Evolutionary conservation across 768 basidiomycete species (phyloP), one percentile per base, ranked within the genome.

Genomic region (Tylopilus cervinicoccineus): DNA sequence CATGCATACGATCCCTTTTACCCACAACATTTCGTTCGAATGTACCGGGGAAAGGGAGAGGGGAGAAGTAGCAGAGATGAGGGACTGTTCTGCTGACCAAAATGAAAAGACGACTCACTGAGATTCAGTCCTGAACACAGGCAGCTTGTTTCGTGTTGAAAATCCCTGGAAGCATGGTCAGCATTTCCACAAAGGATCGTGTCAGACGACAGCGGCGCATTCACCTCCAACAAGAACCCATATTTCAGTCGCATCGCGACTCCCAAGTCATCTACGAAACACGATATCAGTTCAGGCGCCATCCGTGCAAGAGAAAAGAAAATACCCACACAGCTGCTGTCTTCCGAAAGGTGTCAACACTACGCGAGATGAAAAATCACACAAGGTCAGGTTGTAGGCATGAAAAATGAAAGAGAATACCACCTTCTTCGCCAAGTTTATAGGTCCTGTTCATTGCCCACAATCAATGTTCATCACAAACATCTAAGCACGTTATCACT

Each of bases 321-420:
- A 39, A 5, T 9, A 70, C 83, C 48, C 49, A 87, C 84, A 94
- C 5, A 93, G 69, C 56, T 96, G 92, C 57, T 88, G 82, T 40
- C 93, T 73, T 39, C 93, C 92, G 52, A 94, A 94, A 0, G 92
- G 89, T n/a, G 92, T 93, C 50, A 94, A 70, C 27, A 89, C 84
- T 88, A 12, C n/a, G 16, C 13, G 7, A 16, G 11, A 20, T 3
- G n/a, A 19, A 3, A 32, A n/a, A 20, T 16, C 23, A 27, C 19
- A 11, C 4, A 26, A 38, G 9, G 45, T 56, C 33, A 59, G 47
- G 6, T 0, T 3, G 29, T 22, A 14, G 43, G 17, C 17, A 28
- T 6, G 2, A 2, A 31, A 23, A 23, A 24, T 11, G 19, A 32
- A 19, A 29, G 14, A 37, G 13, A 14, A 27, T 1, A 66, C 14